Conservation (phyloP, 495 filamentous ascomycete genomes). For the Penicillium ochrochloron region DNA sequence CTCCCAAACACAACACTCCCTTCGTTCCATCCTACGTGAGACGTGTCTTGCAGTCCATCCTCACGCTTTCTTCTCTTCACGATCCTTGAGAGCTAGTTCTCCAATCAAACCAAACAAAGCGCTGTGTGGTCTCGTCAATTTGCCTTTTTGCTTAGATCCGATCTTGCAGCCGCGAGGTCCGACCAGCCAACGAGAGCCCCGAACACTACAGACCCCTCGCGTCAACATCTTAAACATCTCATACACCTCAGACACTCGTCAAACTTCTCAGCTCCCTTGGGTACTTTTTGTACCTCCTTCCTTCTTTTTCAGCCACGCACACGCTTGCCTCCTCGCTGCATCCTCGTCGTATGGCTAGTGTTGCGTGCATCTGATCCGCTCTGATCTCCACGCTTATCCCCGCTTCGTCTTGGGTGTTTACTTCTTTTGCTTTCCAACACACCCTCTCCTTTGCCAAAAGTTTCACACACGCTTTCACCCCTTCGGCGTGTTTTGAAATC, state of each 20-base stretch:
- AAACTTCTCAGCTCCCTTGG: not conserved
- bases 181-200: slow-evolving; percentile 13
- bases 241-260: slow-evolving; percentile 10
- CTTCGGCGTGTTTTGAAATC: slow-evolving; percentile 16
- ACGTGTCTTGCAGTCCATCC: slow-evolving; percentile 12
- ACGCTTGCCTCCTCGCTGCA: not conserved
- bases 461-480: slow-evolving; percentile 11
- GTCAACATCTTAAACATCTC: slow-evolving; percentile 15
- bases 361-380: slow-evolving; percentile 18
- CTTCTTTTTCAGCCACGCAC: not conserved
- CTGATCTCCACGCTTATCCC: slow-evolving; percentile 9
- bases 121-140: slow-evolving; percentile 10
- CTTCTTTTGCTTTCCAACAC: not conserved
- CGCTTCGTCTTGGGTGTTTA: not conserved
- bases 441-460: not conserved
- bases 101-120: not conserved
- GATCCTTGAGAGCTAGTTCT: slow-evolving; percentile 14
- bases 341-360: slow-evolving; percentile 7
- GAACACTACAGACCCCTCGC: slow-evolving; percentile 14
- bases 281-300: not conserved
- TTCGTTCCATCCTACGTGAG: not conserved
- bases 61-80: not conserved
- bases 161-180: slow-evolving; percentile 16
- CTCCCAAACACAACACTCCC: not conserved
- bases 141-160: slow-evolving; percentile 9